Conservation (phyloP, 1,139 yeast genomes). For the Nakaseomyces sp. region DNA sequence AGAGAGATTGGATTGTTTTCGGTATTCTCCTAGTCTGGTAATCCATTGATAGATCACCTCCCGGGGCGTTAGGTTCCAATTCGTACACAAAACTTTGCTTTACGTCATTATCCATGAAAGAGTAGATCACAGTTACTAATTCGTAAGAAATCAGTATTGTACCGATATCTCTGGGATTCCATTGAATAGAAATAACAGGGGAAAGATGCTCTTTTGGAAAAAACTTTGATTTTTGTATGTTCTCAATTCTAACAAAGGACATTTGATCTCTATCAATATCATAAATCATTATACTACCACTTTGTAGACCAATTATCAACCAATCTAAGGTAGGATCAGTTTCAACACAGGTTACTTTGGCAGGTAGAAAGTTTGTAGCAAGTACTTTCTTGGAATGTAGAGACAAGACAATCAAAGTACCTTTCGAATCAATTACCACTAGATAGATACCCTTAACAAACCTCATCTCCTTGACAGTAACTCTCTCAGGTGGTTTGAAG, state of each 20-base stretch:
- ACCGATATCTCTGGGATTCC: conserved; percentile 90
- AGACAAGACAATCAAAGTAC: conserved; percentile 58
- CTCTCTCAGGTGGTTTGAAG: conserved; percentile 33
- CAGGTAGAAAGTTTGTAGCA: conserved; percentile 46
- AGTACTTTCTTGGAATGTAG: conserved; percentile 54
- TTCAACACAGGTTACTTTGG: conserved; percentile 57
- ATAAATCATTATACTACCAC: conserved; percentile 65
- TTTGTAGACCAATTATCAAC: conserved; percentile 69
- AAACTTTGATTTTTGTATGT: conserved; percentile 48
- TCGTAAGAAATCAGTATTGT: conserved; percentile 64
- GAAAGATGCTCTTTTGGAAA: conserved; percentile 35
- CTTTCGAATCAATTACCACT: conserved; percentile 52
- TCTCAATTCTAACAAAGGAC: conserved; percentile 61
- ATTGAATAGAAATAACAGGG: conserved; percentile 55
- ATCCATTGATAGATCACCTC: conserved; percentile 38
- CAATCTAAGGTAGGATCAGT: conserved; percentile 86
- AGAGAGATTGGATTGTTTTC: conserved; percentile 52
- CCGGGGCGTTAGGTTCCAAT: conserved; percentile 53
- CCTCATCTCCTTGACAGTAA: conserved; percentile 47
- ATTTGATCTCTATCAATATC: conserved; percentile 72
- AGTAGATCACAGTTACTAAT: conserved; percentile 61
- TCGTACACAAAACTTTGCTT: conserved; percentile 50
- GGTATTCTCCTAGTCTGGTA: conserved; percentile 35
- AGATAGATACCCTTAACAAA: conserved; percentile 78
- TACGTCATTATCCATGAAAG: conserved; percentile 52